Evolutionary conservation across 257 asterid genomes (phyloP).

Genomic region (Gynochthodes officinalis): DNA sequence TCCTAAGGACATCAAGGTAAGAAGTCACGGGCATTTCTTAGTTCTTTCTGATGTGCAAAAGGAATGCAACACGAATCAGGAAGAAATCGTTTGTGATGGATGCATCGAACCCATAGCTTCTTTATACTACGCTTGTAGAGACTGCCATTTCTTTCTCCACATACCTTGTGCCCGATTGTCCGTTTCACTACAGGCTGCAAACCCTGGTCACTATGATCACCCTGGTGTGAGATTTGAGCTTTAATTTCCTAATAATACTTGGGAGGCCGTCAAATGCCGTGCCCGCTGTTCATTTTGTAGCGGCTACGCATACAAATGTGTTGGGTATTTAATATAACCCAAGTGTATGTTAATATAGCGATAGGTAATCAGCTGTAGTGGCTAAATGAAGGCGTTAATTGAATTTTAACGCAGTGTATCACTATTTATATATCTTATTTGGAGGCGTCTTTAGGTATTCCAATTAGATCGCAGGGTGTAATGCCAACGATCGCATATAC

Average conservation of each 20-base stretch:
- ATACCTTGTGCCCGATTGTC: not conserved
- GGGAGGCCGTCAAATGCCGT: not conserved
- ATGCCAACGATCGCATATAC: no score
- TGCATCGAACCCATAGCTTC: not conserved
- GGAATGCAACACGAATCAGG: not conserved
- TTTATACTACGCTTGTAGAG: not conserved
- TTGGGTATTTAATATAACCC: no score
- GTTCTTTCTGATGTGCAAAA: not conserved
- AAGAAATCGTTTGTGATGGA: not conserved
- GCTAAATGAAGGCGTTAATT: no score
- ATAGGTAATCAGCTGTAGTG: no score
- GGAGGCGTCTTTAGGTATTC: no score
- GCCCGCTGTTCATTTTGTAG: not conserved
- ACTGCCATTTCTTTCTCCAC: not conserved
- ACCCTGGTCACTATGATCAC: not conserved
- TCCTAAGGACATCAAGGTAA: not conserved
- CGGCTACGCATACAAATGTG: constrained; percentile 1
- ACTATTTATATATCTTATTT: no score
- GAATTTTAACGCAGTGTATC: no score
- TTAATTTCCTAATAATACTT: not conserved
- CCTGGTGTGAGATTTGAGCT: not conserved
- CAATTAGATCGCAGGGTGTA: no score
- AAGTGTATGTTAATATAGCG: no score
- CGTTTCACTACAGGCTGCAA: no score
- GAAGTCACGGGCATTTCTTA: not conserved